Evolutionary conservation across 2,329 filamentous ascomycete species (phyloP), one percentile per base, ranked within the genome.

Genomic region (Cyclaneusma minus): DNA sequence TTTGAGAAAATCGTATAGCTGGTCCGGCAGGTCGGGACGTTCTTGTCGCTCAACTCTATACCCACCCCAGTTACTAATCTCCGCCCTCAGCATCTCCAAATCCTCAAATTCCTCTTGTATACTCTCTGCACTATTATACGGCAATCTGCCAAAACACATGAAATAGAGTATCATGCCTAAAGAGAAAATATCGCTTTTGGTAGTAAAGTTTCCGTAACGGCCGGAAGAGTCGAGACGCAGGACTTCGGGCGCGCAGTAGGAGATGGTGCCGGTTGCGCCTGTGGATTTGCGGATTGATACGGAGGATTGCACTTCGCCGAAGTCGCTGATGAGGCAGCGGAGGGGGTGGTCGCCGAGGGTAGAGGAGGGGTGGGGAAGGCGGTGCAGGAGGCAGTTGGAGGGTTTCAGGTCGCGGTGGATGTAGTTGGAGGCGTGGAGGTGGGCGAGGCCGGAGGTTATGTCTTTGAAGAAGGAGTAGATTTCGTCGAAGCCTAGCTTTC

Each of bases 151-250:
- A 47, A 98, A 98, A 48, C 89, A 98, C 63, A 98, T 78, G 45
- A 98, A 98, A 50, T 95, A 92, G 3, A 98, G 64, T 29, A 95
- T 95, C 87, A 98, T 94, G 25, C 89, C 89, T 0, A 98, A 59
- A 1, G 85, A 94, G 51, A 98, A 98, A n/a, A 98, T 79, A 44
- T 98, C 89, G 0, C 85, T 94, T 46, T 95, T 98, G 14, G 82
- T 85, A 0, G 84, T 93, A 43, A 98, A 98, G 45, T 95, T 93
- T 6, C 80, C 84, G 40, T 81, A 87, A 1, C 65, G 65, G 1
- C 87, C 87, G 15, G 60, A 62, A 0, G 65, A 53, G 30, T 72
- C 75, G 37, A 67, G 66, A 26, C 67, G 72, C 16, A 98, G 58
- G 0, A 98, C 91, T 50, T 98, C 89, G 0, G 89, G 89, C 0